A percentile compares a stretch with the other conserved stretches of the same genome.
phyloP scores from a whole-genome alignment of 257 asterid genomes.

The Nicotiana sylvestris region DNA sequence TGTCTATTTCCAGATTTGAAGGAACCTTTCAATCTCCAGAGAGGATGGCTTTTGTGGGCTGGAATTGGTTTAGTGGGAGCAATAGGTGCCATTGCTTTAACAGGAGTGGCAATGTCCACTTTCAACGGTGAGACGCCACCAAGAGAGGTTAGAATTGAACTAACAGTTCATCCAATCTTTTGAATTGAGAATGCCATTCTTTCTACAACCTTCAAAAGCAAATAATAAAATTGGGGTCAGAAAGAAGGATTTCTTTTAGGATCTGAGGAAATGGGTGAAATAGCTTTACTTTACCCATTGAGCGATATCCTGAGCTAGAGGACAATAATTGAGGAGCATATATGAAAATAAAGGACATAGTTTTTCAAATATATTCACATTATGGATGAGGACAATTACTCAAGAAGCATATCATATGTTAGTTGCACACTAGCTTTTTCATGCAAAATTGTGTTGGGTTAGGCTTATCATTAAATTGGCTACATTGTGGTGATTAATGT shows the following conservation, averaged over 20 bases:
- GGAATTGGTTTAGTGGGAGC: slow-evolving; percentile 91
- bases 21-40: slow-evolving; percentile 77
- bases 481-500: not conserved
- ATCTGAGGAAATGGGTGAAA: not conserved
- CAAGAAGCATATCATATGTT: not conserved
- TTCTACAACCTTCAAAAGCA: not conserved
- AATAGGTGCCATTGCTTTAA: slow-evolving; percentile 61
- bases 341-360: not conserved
- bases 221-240: not conserved
- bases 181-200: slow-evolving; percentile 18
- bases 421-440: not conserved
- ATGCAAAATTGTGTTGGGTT: not conserved
- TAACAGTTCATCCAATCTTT: too few species aligned
- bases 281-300: not conserved
- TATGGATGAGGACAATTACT: not conserved
- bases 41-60: slow-evolving; percentile 96
- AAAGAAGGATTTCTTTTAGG: not conserved
- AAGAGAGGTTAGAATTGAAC: slow-evolving; percentile 70
- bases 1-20: slow-evolving; percentile 52
- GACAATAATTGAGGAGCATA: not conserved
- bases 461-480: not conserved
- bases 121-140: slow-evolving; percentile 72
- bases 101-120: slow-evolving; percentile 66
- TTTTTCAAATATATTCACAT: not conserved
- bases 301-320: not conserved